Evolutionary conservation across 1,139 yeast species (phyloP), one percentile per base, ranked within the genome.

Genomic region (Geotrichum klebahnii): DNA sequence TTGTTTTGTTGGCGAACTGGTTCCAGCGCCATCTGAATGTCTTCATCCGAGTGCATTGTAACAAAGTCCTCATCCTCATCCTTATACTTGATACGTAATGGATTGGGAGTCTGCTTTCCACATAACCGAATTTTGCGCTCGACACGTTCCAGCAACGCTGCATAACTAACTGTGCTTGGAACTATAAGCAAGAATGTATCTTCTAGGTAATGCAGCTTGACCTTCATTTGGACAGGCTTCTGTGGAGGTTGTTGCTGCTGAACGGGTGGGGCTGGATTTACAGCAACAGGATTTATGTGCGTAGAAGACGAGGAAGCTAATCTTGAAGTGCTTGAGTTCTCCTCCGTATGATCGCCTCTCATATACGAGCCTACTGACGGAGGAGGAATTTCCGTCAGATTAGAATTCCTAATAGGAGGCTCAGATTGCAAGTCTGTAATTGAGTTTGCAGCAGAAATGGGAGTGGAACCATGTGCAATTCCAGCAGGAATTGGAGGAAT

Each of bases 31-130:
- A 72, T 68, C 46, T 60, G 66, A 45, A 73, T 64, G 65, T 92
- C 90, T 52, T 90, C 97, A 57, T 84, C 86, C 38, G 90, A 80
- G 61, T 82, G 88, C 70, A 92, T 80, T 48, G 86, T 82, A 44
- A 92, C 95, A 66, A 81, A 84, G 66, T 92, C 98, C 17, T 95
- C 97, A 65, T 92, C 98, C 67, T 92, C 98, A 68, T 92, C 98
- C 65, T 82, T 82, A 63, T 89, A 92, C 66, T 84, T 84, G 55
- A 92, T 74, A 61, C 82, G 78, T 37, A 76, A 64, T 34, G 70
- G 75, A 44, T 67, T 64, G 9, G 67, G 64, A 5, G 62, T 58
- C 46, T 59, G 64, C 65, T 69, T 61, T 29, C 73, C 72, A 49
- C 76, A 69, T 37, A 71, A 64, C 26, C 75, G 68, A 54, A 77